Conservation (phyloP, 345 rosid species). For the Eucalyptus tenuipes region DNA sequence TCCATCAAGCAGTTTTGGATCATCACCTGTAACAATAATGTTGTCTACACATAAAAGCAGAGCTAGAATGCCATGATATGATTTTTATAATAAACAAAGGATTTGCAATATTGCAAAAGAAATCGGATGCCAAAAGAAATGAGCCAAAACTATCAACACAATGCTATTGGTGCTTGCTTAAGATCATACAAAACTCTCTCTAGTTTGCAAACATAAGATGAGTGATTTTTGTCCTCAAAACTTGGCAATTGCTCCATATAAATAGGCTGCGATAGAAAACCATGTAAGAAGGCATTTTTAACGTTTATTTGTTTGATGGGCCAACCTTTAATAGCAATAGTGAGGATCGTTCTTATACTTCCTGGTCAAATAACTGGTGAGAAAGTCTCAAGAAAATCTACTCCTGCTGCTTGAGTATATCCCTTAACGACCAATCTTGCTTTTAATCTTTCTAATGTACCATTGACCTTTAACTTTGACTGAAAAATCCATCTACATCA, state of each 20-base stretch:
- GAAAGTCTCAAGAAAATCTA: background rate
- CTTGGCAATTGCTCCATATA: too few relatives aligned
- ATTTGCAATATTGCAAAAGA: background rate
- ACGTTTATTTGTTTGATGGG: background rate
- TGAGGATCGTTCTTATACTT: background rate
- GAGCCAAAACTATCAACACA: background rate
- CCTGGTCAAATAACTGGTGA: background rate
- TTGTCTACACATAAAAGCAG: background rate
- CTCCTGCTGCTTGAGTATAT: background rate
- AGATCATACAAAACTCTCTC: background rate
- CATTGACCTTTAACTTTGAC: background rate
- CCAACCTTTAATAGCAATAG: background rate
- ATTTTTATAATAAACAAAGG: background rate
- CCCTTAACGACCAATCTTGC: background rate
- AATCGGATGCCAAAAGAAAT: background rate
- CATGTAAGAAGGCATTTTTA: background rate
- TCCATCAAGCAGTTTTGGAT: background rate
- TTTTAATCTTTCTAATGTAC: background rate
- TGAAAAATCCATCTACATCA: background rate
- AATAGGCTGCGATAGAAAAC: too few relatives aligned
- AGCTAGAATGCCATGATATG: background rate
- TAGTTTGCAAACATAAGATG: background rate
- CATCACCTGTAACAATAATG: background rate
- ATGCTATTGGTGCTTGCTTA: background rate
- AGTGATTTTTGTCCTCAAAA: too few relatives aligned